phyloP scores from a whole-genome alignment of 2,329 filamentous ascomycete genomes.

The Ophiocordyceps camponoti-rufipedis region DNA sequence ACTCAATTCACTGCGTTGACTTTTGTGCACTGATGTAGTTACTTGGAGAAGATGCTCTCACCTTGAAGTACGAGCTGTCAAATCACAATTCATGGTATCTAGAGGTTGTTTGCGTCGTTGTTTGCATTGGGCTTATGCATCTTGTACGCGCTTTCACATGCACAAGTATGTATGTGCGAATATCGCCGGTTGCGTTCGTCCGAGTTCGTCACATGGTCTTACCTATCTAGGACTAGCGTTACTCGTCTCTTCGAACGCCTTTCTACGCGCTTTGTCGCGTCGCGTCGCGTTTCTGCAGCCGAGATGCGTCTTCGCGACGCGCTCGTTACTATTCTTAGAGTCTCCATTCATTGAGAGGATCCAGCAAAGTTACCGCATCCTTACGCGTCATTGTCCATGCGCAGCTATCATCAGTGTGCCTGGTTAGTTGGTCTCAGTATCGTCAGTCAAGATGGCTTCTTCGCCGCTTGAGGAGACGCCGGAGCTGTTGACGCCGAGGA shows the following conservation, averaged over 20 bases:
- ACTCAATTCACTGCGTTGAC: not conserved
- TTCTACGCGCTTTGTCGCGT: not conserved
- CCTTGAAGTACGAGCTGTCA: not conserved
- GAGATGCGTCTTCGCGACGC: not conserved
- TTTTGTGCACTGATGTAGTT: not conserved
- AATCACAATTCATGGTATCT: not conserved
- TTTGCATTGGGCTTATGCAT: not conserved
- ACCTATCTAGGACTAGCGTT: no score
- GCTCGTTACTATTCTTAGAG: no score
- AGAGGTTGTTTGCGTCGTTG: not conserved
- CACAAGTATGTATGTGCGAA: no score
- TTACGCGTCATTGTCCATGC: no score
- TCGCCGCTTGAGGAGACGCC: conserved; percentile 7
- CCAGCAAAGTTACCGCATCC: no score
- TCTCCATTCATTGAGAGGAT: no score
- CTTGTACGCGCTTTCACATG: no score
- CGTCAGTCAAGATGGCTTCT: not conserved
- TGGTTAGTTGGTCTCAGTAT: not conserved
- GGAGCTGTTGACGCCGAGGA: conserved; percentile 28
- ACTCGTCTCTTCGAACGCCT: no score
- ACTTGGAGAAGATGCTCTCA: no score
- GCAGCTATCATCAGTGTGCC: not conserved
- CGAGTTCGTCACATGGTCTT: no score
- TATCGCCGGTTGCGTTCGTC: no score
- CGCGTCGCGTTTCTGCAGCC: no score